Evolutionary conservation across 2,329 filamentous ascomycete genomes (phyloP).

Genomic region (Scopulariopsis brevicaulis): DNA sequence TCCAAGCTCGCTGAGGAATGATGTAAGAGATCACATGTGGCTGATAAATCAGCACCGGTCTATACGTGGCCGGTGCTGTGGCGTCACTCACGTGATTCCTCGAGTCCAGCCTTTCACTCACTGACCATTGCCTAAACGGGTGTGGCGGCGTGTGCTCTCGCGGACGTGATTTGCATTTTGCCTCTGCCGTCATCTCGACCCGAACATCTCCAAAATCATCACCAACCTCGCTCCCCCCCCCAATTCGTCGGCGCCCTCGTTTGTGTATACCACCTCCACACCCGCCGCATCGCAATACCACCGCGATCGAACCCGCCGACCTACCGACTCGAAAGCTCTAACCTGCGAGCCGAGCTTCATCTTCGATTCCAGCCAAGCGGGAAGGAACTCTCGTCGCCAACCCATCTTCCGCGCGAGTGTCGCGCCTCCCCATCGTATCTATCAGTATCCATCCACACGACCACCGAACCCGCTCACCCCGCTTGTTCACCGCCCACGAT

Average conservation of each 20-base stretch:
- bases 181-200: not conserved
- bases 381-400: not conserved
- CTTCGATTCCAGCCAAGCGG: not conserved
- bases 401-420: not conserved
- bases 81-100: not conserved
- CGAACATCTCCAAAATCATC: not conserved
- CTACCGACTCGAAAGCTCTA: not conserved
- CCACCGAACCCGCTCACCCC: not conserved
- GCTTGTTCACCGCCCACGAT: constrained; percentile 34
- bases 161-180: not conserved
- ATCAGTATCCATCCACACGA: not conserved
- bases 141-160: not conserved
- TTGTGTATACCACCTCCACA: not conserved
- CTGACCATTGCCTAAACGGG: not conserved
- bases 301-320: not conserved
- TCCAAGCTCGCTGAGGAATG: too few species aligned
- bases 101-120: not conserved
- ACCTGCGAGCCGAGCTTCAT: not conserved
- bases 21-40: too few species aligned
- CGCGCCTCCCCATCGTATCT: not conserved
- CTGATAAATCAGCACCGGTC: too few species aligned
- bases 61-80: too few species aligned
- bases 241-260: not conserved
- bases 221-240: not conserved
- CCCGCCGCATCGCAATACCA: not conserved